Evolutionary conservation across 1,284 basidiomycete species (phyloP), one percentile per base, ranked within the genome.

Genomic region (Ustilago crameri): DNA sequence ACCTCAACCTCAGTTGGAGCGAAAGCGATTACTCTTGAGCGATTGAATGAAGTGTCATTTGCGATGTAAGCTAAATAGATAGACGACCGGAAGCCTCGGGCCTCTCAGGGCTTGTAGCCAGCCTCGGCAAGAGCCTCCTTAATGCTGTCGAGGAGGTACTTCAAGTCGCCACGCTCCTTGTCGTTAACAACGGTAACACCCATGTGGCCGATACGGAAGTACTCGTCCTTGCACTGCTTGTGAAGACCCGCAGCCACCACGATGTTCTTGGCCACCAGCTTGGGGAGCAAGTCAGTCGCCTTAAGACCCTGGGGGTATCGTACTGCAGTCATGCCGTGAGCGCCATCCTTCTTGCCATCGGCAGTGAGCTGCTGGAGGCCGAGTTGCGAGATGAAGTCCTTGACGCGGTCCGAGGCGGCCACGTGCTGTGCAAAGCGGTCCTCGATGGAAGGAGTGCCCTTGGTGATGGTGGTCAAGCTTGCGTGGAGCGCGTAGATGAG

Each of bases 171-270:
- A 14, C 79, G 66, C 70, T 68, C 45, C 60, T 71, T 62, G 30
- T 86, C 68, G 75, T 94, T 88, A 24, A 91, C 89, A 24, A 89
- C 93, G 9, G 91, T 91, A 59, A 91, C 84, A 55, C 95, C 95
- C 93, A 97, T 95, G 84, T 96, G 94, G 23, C 93, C 78, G 57
- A 84, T 83, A 10, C 77, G 71, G 74, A 80, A 62, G 74, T 79
- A 87, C 85, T 74, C 78, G 89, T 92, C 91, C 87, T 93, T 96
- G 85, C 92, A 90, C 37, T 88, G 88, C 76, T 91, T 89, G 85
- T 97, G 93, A 72, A 98, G 85, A 24, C 95, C 95, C 45, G 91
- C 94, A 34, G 95, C 93, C 41, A 93, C 89, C 38, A 97, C 88
- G 58, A 98, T 87, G 49, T 89, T 90, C 75, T 88, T 89, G 78